Evolutionary conservation across 495 filamentous ascomycete species (phyloP).

Genomic region (Penicillium fimorum): DNA sequence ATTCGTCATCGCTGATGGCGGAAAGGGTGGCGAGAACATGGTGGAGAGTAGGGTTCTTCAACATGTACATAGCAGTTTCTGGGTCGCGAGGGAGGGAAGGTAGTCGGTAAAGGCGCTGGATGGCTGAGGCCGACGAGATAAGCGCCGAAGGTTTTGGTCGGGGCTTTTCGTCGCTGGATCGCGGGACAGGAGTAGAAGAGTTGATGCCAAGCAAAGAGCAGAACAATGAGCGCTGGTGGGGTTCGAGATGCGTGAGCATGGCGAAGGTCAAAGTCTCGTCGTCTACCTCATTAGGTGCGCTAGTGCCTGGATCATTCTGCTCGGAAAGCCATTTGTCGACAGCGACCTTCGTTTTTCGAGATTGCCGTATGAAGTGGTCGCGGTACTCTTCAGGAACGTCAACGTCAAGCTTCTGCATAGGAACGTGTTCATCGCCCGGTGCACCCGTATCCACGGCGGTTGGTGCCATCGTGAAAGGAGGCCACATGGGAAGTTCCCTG

Average conservation of each 20-base stretch:
- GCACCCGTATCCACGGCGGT: slow-evolving; percentile 54
- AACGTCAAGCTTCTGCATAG: slow-evolving; percentile 82
- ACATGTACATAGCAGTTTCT: slow-evolving; percentile 82
- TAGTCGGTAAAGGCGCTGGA: slow-evolving; percentile 84
- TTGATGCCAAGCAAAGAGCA: slow-evolving; percentile 72
- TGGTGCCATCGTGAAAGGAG: slow-evolving; percentile 70
- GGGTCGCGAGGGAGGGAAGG: slow-evolving; percentile 70
- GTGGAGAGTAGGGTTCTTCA: slow-evolving; percentile 79
- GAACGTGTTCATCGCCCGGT: slow-evolving; percentile 50
- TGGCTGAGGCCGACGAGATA: slow-evolving; percentile 65
- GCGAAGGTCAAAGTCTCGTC: slow-evolving; percentile 91
- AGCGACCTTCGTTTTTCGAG: slow-evolving; percentile 75
- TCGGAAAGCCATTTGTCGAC: slow-evolving; percentile 84
- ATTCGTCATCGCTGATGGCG: slow-evolving; percentile 81
- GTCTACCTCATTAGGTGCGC: slow-evolving; percentile 80
- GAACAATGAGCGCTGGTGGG: slow-evolving; percentile 72
- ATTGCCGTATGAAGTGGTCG: slow-evolving; percentile 84
- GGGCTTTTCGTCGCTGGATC: slow-evolving; percentile 44
- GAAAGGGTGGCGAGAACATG: slow-evolving; percentile 84
- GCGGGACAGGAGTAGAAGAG: slow-evolving; percentile 45
- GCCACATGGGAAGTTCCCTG: slow-evolving; percentile 81
- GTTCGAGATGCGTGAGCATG: slow-evolving; percentile 81
- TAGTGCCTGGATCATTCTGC: slow-evolving; percentile 67
- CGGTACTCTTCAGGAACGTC: slow-evolving; percentile 89
- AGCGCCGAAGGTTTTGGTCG: slow-evolving; percentile 66